These are phyloP conservation scores for Claviceps africana DNA, from an alignment of 2,329 filamentous ascomycete species.

Conservation along the genomic window DNA sequence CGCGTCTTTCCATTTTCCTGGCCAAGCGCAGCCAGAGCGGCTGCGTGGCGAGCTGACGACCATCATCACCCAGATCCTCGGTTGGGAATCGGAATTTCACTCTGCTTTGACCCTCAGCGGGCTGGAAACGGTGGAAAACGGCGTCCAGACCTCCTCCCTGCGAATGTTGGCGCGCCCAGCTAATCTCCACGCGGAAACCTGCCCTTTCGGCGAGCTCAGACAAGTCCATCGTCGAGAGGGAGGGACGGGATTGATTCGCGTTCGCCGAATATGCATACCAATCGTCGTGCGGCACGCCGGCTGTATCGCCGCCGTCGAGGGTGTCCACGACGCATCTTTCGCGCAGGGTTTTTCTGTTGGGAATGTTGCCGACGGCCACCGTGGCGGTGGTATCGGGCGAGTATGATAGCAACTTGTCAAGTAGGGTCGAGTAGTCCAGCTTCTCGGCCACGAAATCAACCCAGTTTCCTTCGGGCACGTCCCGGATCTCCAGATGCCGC, in stretches of 20 bases:
- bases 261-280: neutral
- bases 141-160: constrained; percentile 11
- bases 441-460: constrained; percentile 1
- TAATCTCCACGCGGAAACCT: constrained; percentile 30
- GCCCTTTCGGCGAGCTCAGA: constrained; percentile 13
- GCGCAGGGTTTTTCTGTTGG: constrained; percentile 15
- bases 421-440: neutral
- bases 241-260: neutral
- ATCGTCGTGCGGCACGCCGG: neutral
- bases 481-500: neutral
- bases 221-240: constrained; percentile 8
- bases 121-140: constrained; percentile 22
- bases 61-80: constrained; percentile 2
- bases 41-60: constrained; percentile 1
- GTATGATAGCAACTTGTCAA: neutral
- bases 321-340: constrained; percentile 6
- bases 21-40: neutral
- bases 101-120: neutral
- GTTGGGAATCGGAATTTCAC: constrained; percentile 7
- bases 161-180: constrained; percentile 26
- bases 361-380: constrained; percentile 9
- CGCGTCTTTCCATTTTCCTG: neutral
- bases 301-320: neutral
- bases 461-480: neutral
- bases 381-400: neutral